phyloP scores from a whole-genome alignment of 2,329 filamentous ascomycete genomes.

The Balansia obtecta region DNA sequence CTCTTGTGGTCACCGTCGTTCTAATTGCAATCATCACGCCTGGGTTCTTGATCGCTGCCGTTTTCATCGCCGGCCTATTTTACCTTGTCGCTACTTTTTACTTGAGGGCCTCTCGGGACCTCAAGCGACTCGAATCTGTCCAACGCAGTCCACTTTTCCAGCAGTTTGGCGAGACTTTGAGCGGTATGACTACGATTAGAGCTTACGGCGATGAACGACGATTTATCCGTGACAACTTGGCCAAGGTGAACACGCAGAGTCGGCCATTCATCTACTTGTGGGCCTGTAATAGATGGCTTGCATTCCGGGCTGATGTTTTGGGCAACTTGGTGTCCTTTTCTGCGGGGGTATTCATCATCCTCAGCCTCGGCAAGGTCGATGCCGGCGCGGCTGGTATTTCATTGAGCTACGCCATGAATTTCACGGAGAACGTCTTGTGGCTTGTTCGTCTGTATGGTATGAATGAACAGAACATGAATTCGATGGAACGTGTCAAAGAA shows the following conservation, averaged over 20 bases:
- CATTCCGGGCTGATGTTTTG: slow-evolving; percentile 80
- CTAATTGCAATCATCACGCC: slow-evolving; percentile 85
- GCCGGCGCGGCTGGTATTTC: slow-evolving; percentile 88
- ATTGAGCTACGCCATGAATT: slow-evolving; percentile 89
- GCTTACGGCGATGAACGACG: slow-evolving; percentile 90
- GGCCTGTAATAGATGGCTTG: slow-evolving; percentile 94
- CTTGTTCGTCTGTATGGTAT: slow-evolving; percentile 85
- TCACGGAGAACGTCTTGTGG: slow-evolving; percentile 95
- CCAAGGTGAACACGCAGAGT: slow-evolving; percentile 78
- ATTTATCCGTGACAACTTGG: slow-evolving; percentile 85
- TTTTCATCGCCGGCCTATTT: slow-evolving; percentile 77
- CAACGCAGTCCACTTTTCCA: slow-evolving; percentile 93
- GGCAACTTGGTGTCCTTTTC: slow-evolving; percentile 91
- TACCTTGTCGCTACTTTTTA: slow-evolving; percentile 78
- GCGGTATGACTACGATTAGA: slow-evolving; percentile 90
- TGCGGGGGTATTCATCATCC: slow-evolving; percentile 79
- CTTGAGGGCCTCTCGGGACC: slow-evolving; percentile 79
- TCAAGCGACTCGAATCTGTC: slow-evolving; percentile 90
- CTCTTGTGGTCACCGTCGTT: slow-evolving; percentile 70
- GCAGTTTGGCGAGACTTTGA: slow-evolving; percentile 92
- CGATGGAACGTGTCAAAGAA: slow-evolving; percentile 92
- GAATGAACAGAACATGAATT: slow-evolving; percentile 99
- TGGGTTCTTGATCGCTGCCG: slow-evolving; percentile 72
- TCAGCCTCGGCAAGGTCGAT: slow-evolving; percentile 72
- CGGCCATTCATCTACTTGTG: slow-evolving; percentile 93